Evolutionary conservation across 2,329 filamentous ascomycete species (phyloP), one percentile per base, ranked within the genome.

Genomic region (Metarhizium sp.): DNA sequence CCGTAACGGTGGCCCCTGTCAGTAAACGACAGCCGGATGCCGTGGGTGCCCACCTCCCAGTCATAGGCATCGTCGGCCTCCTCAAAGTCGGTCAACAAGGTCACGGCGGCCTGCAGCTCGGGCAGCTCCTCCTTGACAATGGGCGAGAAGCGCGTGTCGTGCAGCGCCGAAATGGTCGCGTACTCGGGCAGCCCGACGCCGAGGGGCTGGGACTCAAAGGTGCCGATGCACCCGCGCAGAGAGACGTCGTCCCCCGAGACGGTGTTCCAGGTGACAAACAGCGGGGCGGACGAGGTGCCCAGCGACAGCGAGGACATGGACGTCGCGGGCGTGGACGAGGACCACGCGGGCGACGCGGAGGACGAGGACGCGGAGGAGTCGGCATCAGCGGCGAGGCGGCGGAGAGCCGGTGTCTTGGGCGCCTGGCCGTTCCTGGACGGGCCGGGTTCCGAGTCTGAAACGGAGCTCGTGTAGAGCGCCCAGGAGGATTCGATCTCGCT

Each of bases 251-350:
- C 59, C 10, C 61, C 65, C 54, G 50, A 48, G 46, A 90, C 63
- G 0, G 82, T 90, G 73, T 96, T 95, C 92, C 92, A 97, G 7
- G 92, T 96, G 50, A 99, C 89, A 69, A 97, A 97, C 43, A 97
- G 79, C 0, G 92, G 92, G 59, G 85, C 83, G 46, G 81, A 78
- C 56, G 71, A 61, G 60, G 61, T 57, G 60, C 64, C 64, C 58
- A 66, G 67, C 48, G 56, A 56, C 25, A 73, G 68, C 32, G 71
- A 76, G 38, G 73, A 70, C 13, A 67, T 73, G 14, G 74, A 75
- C 1, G 75, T 78, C 11, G 70, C 73, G 3, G 77, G 71, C 8
- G 75, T 76, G 8, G 75, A 75, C 2, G 71, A 76, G 8, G 72
- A 76, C 20, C 71, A 61, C 40, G 73, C 67, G 7, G 74, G 73